phyloP scores from a whole-genome alignment of 805 yeast genomes.

The Hermanozyma aechmeae region DNA sequence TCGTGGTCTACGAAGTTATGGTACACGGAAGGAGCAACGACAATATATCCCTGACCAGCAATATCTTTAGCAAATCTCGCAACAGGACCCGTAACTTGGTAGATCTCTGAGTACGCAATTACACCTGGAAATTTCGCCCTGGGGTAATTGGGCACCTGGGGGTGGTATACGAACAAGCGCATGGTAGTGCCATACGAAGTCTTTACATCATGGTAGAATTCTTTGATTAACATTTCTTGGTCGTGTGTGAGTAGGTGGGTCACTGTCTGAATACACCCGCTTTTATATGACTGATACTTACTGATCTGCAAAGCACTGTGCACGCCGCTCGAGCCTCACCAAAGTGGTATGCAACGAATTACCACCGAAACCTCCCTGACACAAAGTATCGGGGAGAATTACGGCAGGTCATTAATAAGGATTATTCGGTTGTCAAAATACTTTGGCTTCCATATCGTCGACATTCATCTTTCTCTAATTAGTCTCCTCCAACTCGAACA shows the following conservation, averaged over 20 bases:
- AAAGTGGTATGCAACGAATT: too few species aligned
- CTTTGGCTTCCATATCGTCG: neutral
- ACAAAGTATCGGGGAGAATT: too few species aligned
- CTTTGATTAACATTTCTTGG: conserved; percentile 53
- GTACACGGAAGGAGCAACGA: conserved; percentile 71
- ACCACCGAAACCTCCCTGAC: too few species aligned
- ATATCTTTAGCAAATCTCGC: conserved; percentile 67
- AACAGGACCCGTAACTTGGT: conserved; percentile 80
- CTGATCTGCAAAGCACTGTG: too few species aligned
- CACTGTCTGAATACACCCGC: too few species aligned
- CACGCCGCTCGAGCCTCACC: too few species aligned
- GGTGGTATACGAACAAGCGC: conserved; percentile 59
- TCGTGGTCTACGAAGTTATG: conserved; percentile 63
- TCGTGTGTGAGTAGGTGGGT: neutral
- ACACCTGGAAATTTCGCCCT: conserved; percentile 75
- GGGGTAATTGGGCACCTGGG: conserved; percentile 66
- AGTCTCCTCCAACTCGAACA: conserved; percentile 44
- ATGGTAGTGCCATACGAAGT: conserved; percentile 61
- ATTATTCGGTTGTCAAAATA: neutral
- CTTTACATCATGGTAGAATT: conserved; percentile 51
- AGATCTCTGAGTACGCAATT: conserved; percentile 68
- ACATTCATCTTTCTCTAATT: conserved; percentile 12
- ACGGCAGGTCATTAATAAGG: neutral
- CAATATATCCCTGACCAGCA: conserved; percentile 73
- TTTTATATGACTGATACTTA: too few species aligned